Conservation (phyloP, 768 basidiomycete genomes). For the Xerocomellus chrysenteron region DNA sequence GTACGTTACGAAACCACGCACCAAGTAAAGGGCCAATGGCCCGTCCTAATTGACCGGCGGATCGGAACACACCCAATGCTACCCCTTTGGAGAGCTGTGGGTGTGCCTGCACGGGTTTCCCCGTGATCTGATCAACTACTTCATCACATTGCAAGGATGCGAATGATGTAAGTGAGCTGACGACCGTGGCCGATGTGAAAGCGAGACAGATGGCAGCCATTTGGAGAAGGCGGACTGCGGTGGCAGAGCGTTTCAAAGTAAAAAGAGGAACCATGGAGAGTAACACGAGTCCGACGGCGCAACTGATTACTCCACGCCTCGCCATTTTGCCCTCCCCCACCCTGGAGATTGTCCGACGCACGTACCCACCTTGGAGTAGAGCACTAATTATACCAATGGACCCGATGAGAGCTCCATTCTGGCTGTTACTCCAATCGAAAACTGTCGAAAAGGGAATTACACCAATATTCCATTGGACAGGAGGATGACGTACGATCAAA, state of each 20-base stretch:
- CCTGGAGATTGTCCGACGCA: conserved; percentile 73
- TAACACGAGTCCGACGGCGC: conserved; percentile 65
- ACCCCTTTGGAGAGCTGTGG: conserved; percentile 78
- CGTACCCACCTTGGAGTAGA: conserved; percentile 90
- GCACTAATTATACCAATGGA: conserved; percentile 91
- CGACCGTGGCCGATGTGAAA: conserved; percentile 94
- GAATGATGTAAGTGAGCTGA: conserved; percentile 87
- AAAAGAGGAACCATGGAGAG: conserved; percentile 71
- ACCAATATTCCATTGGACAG: neutral
- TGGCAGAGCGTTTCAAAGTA: conserved; percentile 37
- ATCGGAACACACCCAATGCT: conserved; percentile 83
- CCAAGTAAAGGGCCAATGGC: conserved; percentile 92
- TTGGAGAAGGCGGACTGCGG: conserved; percentile 56
- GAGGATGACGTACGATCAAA: conserved; percentile 66
- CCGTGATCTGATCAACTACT: conserved; percentile 52
- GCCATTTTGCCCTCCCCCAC: conserved; percentile 84
- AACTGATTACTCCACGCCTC: conserved; percentile 71
- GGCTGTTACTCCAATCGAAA: conserved; percentile 84
- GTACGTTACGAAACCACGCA: conserved; percentile 33
- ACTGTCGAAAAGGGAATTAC: conserved; percentile 44
- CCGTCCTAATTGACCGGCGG: conserved; percentile 91
- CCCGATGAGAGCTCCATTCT: conserved; percentile 82
- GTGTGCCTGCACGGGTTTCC: conserved; percentile 54
- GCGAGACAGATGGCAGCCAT: conserved; percentile 82
- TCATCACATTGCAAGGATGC: conserved; percentile 93